phyloP scores from a whole-genome alignment of 2,329 filamentous ascomycete genomes.

The Paecilomyces sp. region DNA sequence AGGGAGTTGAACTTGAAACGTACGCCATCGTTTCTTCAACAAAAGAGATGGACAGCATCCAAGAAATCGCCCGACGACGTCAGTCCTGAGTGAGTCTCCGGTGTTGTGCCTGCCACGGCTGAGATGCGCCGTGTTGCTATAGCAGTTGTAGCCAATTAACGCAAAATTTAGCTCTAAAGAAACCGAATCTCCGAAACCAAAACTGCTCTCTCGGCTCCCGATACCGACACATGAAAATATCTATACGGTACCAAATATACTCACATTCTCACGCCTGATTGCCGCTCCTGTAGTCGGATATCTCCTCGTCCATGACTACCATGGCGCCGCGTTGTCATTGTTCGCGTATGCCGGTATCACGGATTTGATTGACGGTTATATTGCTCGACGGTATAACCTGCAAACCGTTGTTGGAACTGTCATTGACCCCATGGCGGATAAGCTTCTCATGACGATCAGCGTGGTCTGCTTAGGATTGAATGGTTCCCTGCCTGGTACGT shows the following conservation, averaged over 20 bases:
- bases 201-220: constrained; percentile 25
- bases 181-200: constrained; percentile 21
- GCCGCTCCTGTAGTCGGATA: constrained; percentile 84
- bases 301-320: constrained; percentile 74
- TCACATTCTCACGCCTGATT: constrained; percentile 78
- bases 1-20: constrained; percentile 1
- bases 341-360: constrained; percentile 89
- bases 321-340: constrained; percentile 71
- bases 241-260: constrained; percentile 89
- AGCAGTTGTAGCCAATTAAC: constrained; percentile 10
- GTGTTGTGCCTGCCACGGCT: not conserved
- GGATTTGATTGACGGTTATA: constrained; percentile 88
- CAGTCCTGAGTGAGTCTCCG: not conserved
- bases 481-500: constrained; percentile 68
- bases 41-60: constrained; percentile 16
- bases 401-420: constrained; percentile 93
- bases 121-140: not conserved
- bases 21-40: constrained; percentile 4
- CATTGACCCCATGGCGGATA: constrained; percentile 96
- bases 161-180: constrained; percentile 4
- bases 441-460: constrained; percentile 87
- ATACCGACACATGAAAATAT: constrained; percentile 68
- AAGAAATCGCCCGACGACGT: constrained; percentile 12
- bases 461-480: constrained; percentile 80
- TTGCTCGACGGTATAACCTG: constrained; percentile 78